A percentile compares a stretch with the other conserved stretches of the same genome.
Evolutionary conservation across 2,329 filamentous ascomycete genomes (phyloP).

Genomic region (Aspergillus felis): DNA sequence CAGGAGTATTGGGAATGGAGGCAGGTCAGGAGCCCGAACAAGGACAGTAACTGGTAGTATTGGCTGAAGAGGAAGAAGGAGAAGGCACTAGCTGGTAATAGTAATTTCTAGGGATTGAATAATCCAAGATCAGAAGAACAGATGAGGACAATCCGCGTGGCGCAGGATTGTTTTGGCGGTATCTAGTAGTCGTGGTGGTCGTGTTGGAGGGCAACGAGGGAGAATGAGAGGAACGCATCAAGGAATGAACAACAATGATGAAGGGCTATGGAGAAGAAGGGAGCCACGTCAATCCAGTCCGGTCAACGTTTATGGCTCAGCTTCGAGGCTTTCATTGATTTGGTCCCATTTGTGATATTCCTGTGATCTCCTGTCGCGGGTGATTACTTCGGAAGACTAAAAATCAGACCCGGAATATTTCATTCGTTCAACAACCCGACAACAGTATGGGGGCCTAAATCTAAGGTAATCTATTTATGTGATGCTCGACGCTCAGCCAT

Average conservation of each 20-base stretch:
- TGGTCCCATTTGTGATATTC: not conserved
- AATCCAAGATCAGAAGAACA: not conserved
- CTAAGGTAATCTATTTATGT: not conserved
- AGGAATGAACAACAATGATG: not conserved
- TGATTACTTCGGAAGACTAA: not conserved
- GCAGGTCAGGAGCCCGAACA: not conserved
- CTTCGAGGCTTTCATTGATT: not conserved
- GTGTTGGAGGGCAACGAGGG: slow-evolving; percentile 12
- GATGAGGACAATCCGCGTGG: slow-evolving; percentile 2
- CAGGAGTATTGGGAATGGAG: slow-evolving; percentile 1
- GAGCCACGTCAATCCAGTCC: not conserved
- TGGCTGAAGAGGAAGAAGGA: not conserved
- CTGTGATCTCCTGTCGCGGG: not conserved
- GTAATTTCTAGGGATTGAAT: not conserved
- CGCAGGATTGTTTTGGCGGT: slow-evolving; percentile 3
- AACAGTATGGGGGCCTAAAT: not conserved
- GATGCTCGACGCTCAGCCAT: not conserved
- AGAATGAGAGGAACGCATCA: slow-evolving; percentile 6
- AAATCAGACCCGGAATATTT: not conserved
- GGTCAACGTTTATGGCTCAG: not conserved
- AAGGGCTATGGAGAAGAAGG: not conserved
- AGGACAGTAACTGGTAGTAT: not conserved
- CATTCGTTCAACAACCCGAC: not conserved
- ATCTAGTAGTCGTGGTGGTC: not conserved
- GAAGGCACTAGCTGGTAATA: not conserved